Conservation (phyloP, 2,329 filamentous ascomycete species). For the Curvularia sp. region DNA sequence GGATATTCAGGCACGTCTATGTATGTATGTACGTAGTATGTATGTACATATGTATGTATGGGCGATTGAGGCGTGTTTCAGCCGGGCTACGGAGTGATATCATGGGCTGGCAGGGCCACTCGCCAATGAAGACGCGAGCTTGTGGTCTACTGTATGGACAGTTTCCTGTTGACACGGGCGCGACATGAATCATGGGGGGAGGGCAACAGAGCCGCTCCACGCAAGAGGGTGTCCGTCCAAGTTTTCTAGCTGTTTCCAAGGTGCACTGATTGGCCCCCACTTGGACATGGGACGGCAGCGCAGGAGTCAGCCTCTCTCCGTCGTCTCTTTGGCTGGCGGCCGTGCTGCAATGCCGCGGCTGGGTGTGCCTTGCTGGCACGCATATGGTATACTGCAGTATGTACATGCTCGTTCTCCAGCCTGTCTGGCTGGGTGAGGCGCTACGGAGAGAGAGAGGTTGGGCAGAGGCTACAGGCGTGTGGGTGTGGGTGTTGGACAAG, state of each 20-base stretch:
- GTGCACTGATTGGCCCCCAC: slow-evolving; percentile 40
- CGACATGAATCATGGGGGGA: slow-evolving; percentile 38
- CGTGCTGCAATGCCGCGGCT: slow-evolving; percentile 33
- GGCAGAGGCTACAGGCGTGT: slow-evolving; percentile 5
- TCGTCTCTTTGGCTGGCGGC: slow-evolving; percentile 20
- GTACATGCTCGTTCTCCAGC: too few species aligned
- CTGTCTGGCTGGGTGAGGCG: background rate
- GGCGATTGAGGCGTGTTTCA: background rate
- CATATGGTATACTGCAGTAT: too few species aligned
- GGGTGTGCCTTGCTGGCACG: slow-evolving; percentile 32
- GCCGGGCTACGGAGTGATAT: background rate
- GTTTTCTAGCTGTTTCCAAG: slow-evolving; percentile 47
- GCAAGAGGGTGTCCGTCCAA: slow-evolving; percentile 25
- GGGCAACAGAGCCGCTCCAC: slow-evolving; percentile 18
- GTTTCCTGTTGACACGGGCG: slow-evolving; percentile 11
- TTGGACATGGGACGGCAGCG: slow-evolving; percentile 15
- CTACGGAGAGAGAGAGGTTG: too few species aligned
- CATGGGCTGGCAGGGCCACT: slow-evolving; percentile 1
- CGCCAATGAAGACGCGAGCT: slow-evolving; percentile 1
- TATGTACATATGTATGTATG: slow-evolving; percentile 1
- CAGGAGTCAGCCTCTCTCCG: slow-evolving; percentile 17
- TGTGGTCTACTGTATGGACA: background rate
- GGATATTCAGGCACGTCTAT: slow-evolving; percentile 27
- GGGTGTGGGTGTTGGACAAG: slow-evolving; percentile 2
- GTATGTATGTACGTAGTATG: slow-evolving; percentile 13